phyloP scores from a whole-genome alignment of 2,329 filamentous ascomycete species.

The Boeremia lycopersici region DNA sequence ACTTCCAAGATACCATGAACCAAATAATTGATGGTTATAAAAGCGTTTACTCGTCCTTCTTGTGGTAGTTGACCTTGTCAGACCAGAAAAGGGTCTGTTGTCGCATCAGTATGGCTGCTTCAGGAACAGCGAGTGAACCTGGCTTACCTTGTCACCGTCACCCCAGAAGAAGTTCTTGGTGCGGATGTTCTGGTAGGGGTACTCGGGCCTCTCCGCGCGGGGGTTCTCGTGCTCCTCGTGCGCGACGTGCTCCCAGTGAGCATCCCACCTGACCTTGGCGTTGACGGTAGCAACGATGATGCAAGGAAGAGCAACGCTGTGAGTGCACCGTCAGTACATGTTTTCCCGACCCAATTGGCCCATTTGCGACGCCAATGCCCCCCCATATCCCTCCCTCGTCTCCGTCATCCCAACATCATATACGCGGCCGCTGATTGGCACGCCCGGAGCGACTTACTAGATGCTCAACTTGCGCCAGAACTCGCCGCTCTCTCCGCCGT shows the following conservation, averaged over 20 bases:
- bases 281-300: slow-evolving; percentile 77
- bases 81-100: slow-evolving; percentile 75
- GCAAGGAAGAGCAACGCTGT: slow-evolving; percentile 75
- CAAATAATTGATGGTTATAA: slow-evolving; percentile 10
- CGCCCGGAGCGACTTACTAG: slow-evolving; percentile 70
- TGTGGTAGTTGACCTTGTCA: slow-evolving; percentile 93
- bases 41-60: slow-evolving; percentile 69
- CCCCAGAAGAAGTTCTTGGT: slow-evolving; percentile 96
- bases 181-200: slow-evolving; percentile 97
- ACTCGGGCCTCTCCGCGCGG: slow-evolving; percentile 89
- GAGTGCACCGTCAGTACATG: slow-evolving; percentile 20
- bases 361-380: slow-evolving; percentile 6
- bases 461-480: slow-evolving; percentile 96
- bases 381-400: not conserved
- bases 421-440: slow-evolving; percentile 11
- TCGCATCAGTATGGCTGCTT: not conserved
- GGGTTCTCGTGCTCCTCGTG: slow-evolving; percentile 70
- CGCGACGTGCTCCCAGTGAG: slow-evolving; percentile 95
- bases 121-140: not conserved
- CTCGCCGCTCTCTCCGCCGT: slow-evolving; percentile 83
- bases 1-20: slow-evolving; percentile 9
- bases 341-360: not conserved
- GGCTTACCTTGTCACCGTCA: slow-evolving; percentile 86
- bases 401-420: slow-evolving; percentile 5
- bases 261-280: slow-evolving; percentile 88